phyloP scores from a whole-genome alignment of 2,329 filamentous ascomycete species.

The Cercospora sp. region DNA sequence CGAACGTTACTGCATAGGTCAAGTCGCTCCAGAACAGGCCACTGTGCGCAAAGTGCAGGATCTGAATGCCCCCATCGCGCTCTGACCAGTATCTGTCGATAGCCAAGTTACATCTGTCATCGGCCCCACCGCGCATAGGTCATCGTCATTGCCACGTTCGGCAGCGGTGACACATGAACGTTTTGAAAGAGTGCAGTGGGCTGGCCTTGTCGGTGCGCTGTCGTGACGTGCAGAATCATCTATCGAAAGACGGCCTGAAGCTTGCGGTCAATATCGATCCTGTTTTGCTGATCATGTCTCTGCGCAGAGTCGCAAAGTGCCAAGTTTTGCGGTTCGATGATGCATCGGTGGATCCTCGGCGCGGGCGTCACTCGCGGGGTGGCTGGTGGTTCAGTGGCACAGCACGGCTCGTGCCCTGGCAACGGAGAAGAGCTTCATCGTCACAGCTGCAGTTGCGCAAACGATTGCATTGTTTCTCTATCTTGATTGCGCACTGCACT shows the following conservation, averaged over 20 bases:
- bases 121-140: neutral
- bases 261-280: neutral
- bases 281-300: neutral
- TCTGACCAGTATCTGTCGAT: neutral
- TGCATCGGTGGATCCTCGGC: neutral
- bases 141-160: neutral
- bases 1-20: neutral
- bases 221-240: neutral
- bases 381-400: neutral
- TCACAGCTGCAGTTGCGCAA: neutral
- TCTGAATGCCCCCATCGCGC: neutral
- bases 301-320: neutral
- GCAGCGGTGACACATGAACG: neutral
- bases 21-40: neutral
- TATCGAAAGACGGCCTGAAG: neutral
- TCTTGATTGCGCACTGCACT: neutral
- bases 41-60: neutral
- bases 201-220: neutral
- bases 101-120: neutral
- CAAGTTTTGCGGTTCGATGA: constrained; percentile 1
- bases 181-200: neutral
- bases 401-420: neutral
- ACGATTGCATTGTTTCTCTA: neutral
- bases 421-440: neutral
- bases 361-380: neutral